Percentiles rank a stretch among this genome's conserved stretches.
Conservation (phyloP, 441 rosid genomes). For the Sinapis alba region DNA sequence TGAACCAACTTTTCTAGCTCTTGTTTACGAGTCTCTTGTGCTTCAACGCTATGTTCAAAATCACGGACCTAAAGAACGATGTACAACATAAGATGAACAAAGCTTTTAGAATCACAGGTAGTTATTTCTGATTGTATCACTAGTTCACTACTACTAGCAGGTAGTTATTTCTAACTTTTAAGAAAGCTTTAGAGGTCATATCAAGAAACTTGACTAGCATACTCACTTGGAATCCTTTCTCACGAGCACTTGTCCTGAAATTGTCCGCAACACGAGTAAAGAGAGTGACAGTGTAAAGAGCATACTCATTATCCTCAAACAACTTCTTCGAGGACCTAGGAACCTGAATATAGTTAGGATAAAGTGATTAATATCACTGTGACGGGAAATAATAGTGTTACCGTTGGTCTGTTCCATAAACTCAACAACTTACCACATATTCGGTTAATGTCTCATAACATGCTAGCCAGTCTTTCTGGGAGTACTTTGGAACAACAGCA, state of each 20-base stretch:
- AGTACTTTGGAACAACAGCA: slow-evolving; percentile 87
- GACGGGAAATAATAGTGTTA: background rate
- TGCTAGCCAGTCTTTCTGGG: slow-evolving; percentile 97
- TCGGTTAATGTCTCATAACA: slow-evolving; percentile 87
- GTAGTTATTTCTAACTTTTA: background rate
- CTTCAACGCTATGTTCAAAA: slow-evolving; percentile 89
- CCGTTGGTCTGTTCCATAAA: background rate
- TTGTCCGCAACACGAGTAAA: slow-evolving; percentile 94
- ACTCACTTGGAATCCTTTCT: slow-evolving; percentile 92
- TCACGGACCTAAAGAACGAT: slow-evolving; percentile 71
- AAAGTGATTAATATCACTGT: background rate
- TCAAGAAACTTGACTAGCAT: slow-evolving; percentile 12
- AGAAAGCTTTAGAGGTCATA: background rate
- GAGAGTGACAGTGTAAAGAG: slow-evolving; percentile 85
- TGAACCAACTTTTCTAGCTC: slow-evolving; percentile 75
- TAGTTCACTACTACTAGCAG: slow-evolving; percentile 3
- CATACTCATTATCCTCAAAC: slow-evolving; percentile 96
- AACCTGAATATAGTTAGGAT: slow-evolving; percentile 56
- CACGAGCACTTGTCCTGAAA: slow-evolving; percentile 76
- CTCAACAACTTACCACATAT: slow-evolving; percentile 75
- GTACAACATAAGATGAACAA: background rate
- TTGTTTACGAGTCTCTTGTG: slow-evolving; percentile 83
- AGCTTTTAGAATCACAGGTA: slow-evolving; percentile 16
- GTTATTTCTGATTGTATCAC: background rate
- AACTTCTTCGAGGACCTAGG: slow-evolving; percentile 90